Conservation (phyloP, 2,329 filamentous ascomycete species). For the Biscogniauxia sp. region DNA sequence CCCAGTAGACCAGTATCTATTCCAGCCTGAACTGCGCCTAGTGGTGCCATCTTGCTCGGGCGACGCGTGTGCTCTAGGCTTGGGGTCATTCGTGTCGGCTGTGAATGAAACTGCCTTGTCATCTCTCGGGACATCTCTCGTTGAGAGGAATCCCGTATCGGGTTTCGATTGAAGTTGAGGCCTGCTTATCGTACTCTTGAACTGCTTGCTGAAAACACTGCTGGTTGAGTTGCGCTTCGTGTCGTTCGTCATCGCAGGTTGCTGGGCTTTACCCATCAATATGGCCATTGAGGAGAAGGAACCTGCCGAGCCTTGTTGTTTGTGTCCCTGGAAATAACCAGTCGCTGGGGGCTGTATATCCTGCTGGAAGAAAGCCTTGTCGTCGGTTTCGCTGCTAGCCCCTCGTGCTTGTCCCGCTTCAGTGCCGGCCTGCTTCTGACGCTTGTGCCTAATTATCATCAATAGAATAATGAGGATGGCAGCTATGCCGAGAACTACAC, state of each 20-base stretch:
- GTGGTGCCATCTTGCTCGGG: conserved; percentile 40
- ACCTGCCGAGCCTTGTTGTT: conserved; percentile 50
- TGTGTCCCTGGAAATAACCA: conserved; percentile 50
- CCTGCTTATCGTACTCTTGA: conserved; percentile 62
- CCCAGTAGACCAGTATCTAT: conserved; percentile 73
- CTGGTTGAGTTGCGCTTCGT: conserved; percentile 50
- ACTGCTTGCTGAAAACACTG: conserved; percentile 60
- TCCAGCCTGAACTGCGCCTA: conserved; percentile 71
- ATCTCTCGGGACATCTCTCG: conserved; percentile 4
- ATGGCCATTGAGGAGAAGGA: conserved; percentile 66
- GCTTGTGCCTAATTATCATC: conserved; percentile 61
- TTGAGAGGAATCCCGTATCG: conserved; percentile 23
- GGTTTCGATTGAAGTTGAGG: conserved; percentile 51
- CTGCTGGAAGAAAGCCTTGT: conserved; percentile 50
- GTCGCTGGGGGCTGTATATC: conserved; percentile 43
- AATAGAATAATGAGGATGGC: conserved; percentile 70
- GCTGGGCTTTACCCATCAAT: conserved; percentile 60
- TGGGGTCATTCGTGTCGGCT: conserved; percentile 21
- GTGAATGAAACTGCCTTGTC: conserved; percentile 22
- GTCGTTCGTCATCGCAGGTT: conserved; percentile 52
- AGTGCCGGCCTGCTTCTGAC: conserved; percentile 52
- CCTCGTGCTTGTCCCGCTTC: conserved; percentile 43
- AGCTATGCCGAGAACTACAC: conserved; percentile 73
- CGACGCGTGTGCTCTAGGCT: conserved; percentile 36
- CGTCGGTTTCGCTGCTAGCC: conserved; percentile 45